Percentiles rank a stretch among this genome's conserved stretches.
Evolutionary conservation across 1,284 basidiomycete genomes (phyloP).

Genomic region (Earliella scabrosa): DNA sequence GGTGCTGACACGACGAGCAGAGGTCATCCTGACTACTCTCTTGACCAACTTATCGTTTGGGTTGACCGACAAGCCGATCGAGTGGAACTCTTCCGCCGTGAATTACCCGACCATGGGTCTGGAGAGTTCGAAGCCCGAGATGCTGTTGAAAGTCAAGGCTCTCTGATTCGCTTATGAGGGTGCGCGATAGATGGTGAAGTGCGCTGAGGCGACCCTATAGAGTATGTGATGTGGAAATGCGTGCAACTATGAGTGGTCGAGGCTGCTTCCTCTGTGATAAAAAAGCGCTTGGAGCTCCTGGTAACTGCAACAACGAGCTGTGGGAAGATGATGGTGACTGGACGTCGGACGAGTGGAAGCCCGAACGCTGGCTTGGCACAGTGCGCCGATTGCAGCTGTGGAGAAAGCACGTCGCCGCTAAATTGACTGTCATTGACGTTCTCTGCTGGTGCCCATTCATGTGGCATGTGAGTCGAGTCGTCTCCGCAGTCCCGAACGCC

Average conservation of each 20-base stretch:
- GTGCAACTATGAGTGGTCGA: no score
- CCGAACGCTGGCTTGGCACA: constrained; percentile 1
- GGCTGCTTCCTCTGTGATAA: no score
- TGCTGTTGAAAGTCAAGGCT: constrained; percentile 2
- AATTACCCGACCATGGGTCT: constrained; percentile 18
- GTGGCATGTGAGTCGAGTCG: constrained; percentile 10
- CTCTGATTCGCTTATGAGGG: no score
- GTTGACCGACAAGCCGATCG: constrained; percentile 23
- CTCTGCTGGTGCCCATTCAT: neutral
- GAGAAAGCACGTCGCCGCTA: neutral
- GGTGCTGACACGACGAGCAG: neutral
- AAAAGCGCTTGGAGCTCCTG: no score
- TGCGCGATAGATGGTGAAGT: no score
- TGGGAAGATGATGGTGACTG: neutral
- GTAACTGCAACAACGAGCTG: neutral
- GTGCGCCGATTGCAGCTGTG: neutral
- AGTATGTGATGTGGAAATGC: no score
- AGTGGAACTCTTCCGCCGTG: constrained; percentile 24
- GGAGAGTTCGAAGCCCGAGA: constrained; percentile 8
- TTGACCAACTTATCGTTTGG: constrained; percentile 15
- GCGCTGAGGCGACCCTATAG: no score
- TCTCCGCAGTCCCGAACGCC: neutral
- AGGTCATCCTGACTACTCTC: constrained; percentile 15
- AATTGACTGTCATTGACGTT: no score
- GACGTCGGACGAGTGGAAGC: neutral